phyloP scores from a whole-genome alignment of 371 early-diverging fungal genomes.

The Apophysomyces trapeziformis region DNA sequence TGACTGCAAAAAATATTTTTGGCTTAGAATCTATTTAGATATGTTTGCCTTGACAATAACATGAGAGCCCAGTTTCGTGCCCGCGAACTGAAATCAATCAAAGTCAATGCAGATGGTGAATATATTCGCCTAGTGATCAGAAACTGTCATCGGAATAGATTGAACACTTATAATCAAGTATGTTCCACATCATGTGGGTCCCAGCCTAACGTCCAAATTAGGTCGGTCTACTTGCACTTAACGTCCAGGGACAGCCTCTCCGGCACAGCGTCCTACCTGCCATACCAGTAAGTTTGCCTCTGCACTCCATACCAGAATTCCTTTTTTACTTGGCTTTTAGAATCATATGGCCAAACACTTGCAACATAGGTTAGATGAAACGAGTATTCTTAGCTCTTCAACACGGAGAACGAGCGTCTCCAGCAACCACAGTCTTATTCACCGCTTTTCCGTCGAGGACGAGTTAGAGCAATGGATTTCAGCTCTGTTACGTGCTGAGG shows the following conservation, averaged over 20 bases:
- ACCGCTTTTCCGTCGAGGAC: slow-evolving; percentile 36
- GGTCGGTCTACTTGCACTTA: slow-evolving; percentile 32
- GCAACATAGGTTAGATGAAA: slow-evolving; percentile 35
- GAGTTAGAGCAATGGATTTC: slow-evolving; percentile 49
- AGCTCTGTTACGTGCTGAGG: slow-evolving; percentile 40
- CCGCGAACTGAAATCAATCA: slow-evolving; percentile 79
- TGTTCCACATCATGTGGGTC: background rate
- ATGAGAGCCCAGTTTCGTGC: slow-evolving; percentile 49
- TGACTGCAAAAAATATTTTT: background rate
- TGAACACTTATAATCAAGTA: slow-evolving; percentile 83
- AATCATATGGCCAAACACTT: slow-evolving; percentile 30
- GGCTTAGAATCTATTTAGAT: slow-evolving; percentile 22
- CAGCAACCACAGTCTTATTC: slow-evolving; percentile 37
- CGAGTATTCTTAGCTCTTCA: slow-evolving; percentile 47
- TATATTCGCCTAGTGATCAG: slow-evolving; percentile 72
- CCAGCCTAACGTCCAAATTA: slow-evolving; percentile 4
- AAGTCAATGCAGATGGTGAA: slow-evolving; percentile 74
- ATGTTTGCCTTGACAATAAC: slow-evolving; percentile 53
- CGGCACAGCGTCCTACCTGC: slow-evolving; percentile 18
- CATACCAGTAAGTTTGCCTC: slow-evolving; percentile 22
- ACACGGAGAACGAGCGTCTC: slow-evolving; percentile 52
- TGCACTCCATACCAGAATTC: background rate
- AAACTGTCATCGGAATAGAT: slow-evolving; percentile 70
- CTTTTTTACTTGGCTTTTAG: slow-evolving; percentile 21
- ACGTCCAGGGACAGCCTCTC: slow-evolving; percentile 30